phyloP scores from a whole-genome alignment of 257 asterid genomes.

The Cinchona pubescens region DNA sequence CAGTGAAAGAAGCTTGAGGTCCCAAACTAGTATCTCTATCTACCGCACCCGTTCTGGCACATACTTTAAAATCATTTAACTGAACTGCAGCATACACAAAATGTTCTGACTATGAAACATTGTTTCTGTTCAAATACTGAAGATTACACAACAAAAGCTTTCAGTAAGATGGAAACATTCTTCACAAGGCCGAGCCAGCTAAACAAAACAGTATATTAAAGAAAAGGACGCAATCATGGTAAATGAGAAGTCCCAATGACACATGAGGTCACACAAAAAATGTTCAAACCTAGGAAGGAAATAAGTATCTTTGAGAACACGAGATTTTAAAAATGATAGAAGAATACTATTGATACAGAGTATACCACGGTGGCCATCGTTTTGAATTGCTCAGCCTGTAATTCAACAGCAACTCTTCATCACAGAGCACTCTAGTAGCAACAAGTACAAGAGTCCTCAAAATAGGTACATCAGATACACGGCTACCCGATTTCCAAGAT shows the following conservation, averaged over 20 bases:
- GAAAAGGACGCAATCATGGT: background rate
- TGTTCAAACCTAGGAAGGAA: background rate
- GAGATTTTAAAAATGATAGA: background rate
- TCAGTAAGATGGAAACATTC: background rate
- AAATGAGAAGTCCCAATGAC: background rate
- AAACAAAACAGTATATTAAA: background rate
- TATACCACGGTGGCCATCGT: slow-evolving; percentile 77
- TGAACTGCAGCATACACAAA: background rate
- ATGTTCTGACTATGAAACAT: background rate
- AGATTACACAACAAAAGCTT: background rate
- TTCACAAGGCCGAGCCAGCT: background rate
- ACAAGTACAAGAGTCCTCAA: slow-evolving; percentile 71
- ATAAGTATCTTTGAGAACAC: background rate
- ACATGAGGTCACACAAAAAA: background rate
- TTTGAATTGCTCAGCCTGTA: slow-evolving; percentile 86
- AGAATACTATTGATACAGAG: background rate
- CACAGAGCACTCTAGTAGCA: slow-evolving; percentile 55
- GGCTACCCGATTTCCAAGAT: slow-evolving; percentile 57
- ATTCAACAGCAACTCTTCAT: slow-evolving; percentile 80
- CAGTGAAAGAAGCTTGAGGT: background rate
- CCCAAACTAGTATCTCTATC: background rate
- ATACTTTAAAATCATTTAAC: background rate
- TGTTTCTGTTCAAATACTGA: background rate
- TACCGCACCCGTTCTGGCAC: background rate
- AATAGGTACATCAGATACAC: slow-evolving; percentile 35